Evolutionary conservation across 2,329 filamentous ascomycete species (phyloP).

Genomic region (Grosmannia clavigera): DNA sequence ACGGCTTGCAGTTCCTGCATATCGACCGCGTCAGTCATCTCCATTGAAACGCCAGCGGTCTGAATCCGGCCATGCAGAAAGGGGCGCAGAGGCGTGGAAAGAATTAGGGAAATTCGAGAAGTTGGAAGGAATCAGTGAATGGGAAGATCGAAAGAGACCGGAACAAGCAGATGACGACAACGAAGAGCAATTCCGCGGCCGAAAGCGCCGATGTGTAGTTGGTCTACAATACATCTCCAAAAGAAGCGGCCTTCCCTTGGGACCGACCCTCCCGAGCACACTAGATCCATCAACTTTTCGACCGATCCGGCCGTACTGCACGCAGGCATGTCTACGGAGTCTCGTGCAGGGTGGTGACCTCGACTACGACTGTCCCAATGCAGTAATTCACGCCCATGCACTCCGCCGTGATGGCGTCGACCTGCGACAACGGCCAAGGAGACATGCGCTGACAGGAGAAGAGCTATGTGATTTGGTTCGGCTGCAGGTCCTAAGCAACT

Average conservation of each 20-base stretch:
- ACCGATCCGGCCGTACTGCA: constrained; percentile 6
- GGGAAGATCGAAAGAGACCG: no score
- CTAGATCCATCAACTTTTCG: constrained; percentile 6
- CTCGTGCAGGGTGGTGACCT: background rate
- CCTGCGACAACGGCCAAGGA: background rate
- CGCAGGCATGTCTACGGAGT: background rate
- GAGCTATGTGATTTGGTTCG: background rate
- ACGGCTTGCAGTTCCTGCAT: background rate
- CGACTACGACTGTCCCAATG: background rate
- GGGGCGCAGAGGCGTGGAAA: no score
- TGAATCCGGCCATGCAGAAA: background rate
- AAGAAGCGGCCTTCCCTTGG: no score
- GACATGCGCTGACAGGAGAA: constrained; percentile 2
- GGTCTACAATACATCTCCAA: no score
- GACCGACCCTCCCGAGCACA: background rate
- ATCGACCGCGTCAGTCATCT: background rate
- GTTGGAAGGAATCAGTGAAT: no score
- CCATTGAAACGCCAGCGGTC: constrained; percentile 4
- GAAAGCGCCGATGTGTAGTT: background rate
- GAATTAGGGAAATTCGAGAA: no score
- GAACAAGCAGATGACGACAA: background rate
- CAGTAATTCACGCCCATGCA: background rate
- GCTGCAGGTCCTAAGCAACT: background rate
- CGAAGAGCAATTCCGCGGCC: background rate
- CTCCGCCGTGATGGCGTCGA: background rate